Conservation (phyloP, 164 flowering plant genomes). For the Saururus chinensis region DNA sequence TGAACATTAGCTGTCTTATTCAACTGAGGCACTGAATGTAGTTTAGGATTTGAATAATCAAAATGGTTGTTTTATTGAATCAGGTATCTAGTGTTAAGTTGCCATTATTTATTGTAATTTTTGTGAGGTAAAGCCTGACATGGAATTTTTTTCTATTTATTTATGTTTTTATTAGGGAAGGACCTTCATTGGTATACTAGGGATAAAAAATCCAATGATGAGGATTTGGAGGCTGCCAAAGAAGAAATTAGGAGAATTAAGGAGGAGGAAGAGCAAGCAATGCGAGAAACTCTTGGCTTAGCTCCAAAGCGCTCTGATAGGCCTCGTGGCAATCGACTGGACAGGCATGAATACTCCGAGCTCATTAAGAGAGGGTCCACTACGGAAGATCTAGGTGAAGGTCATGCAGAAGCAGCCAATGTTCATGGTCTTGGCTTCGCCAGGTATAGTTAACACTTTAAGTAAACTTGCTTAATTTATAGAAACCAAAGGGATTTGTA, state of each 20-base stretch:
- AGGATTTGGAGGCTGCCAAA: constrained; percentile 57
- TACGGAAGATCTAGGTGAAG: constrained; percentile 88
- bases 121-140: no score
- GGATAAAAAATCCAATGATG: constrained; percentile 41
- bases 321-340: constrained; percentile 77
- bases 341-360: constrained; percentile 85
- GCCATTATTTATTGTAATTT: no score
- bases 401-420: constrained; percentile 82
- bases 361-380: constrained; percentile 87
- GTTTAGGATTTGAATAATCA: no score
- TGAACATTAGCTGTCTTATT: no score
- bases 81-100: no score
- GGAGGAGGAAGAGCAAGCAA: constrained; percentile 93
- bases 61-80: no score
- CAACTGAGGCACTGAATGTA: no score
- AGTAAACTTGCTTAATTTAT: neutral
- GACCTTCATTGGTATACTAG: constrained; percentile 80
- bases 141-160: no score
- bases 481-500: no score
- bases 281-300: constrained; percentile 95
- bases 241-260: constrained; percentile 76
- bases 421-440: constrained; percentile 89
- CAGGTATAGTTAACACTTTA: constrained; percentile 29
- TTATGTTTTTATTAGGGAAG: constrained; percentile 46
- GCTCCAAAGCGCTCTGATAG: constrained; percentile 71